phyloP scores from a whole-genome alignment of 1,284 basidiomycete genomes.

The Pyrrhoderma noxium region DNA sequence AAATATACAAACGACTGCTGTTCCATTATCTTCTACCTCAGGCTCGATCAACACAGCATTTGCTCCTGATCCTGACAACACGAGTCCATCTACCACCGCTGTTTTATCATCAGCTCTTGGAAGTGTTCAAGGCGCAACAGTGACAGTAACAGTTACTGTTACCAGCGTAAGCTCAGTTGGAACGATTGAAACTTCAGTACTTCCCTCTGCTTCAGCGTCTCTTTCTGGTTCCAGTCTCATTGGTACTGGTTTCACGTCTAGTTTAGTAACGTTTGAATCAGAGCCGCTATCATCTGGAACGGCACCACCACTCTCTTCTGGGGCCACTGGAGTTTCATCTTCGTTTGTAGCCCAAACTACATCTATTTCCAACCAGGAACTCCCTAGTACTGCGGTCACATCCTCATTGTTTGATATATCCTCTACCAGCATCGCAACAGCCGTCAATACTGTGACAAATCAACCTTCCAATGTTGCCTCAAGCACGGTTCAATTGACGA shows the following conservation, averaged over 20 bases:
- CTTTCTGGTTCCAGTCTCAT: no score
- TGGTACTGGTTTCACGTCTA: no score
- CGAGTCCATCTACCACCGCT: neutral
- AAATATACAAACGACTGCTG: constrained; percentile 8
- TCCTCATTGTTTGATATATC: neutral
- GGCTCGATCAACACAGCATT: neutral
- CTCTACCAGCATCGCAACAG: neutral
- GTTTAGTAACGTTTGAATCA: no score
- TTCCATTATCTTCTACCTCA: constrained; percentile 1
- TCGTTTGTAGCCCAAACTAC: neutral
- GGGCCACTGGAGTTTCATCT: neutral
- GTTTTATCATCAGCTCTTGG: neutral
- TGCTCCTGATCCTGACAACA: neutral
- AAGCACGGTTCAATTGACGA: neutral
- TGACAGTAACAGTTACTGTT: neutral
- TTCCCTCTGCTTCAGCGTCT: no score
- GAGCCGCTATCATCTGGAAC: no score
- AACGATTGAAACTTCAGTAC: neutral
- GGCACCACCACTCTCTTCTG: no score
- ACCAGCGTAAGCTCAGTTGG: neutral
- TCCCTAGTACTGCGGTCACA: neutral
- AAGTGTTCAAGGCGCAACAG: neutral
- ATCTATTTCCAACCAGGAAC: neutral
- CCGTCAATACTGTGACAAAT: neutral
- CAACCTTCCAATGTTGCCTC: neutral